Evolutionary conservation across 2,329 filamentous ascomycete species (phyloP).

Genomic region (Colletotrichum salicis): DNA sequence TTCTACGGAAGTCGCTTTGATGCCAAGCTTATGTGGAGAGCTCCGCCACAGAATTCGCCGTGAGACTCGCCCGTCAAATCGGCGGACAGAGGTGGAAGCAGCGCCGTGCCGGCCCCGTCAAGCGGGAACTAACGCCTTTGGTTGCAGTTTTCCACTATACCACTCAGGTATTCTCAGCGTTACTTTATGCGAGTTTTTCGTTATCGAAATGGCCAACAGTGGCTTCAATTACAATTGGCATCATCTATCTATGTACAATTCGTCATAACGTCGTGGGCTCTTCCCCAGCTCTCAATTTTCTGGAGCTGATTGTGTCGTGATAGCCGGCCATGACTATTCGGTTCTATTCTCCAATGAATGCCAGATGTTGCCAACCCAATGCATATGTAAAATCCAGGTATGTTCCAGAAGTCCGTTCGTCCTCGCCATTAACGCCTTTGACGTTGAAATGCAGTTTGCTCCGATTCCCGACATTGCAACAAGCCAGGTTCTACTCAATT

Average conservation of each 20-base stretch:
- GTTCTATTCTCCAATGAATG: slow-evolving; percentile 11
- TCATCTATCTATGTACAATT: slow-evolving; percentile 25
- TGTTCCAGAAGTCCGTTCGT: slow-evolving; percentile 19
- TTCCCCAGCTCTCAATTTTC: background rate
- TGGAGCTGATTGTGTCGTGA: slow-evolving; percentile 4
- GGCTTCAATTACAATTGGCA: slow-evolving; percentile 8
- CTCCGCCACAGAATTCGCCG: background rate
- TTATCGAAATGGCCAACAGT: background rate
- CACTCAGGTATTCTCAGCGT: background rate
- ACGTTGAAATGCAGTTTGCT: background rate
- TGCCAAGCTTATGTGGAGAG: background rate
- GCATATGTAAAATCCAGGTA: slow-evolving; percentile 29
- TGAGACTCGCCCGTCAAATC: background rate
- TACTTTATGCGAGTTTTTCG: background rate
- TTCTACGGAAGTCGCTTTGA: background rate
- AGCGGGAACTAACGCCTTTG: background rate
- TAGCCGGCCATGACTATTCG: slow-evolving; percentile 2
- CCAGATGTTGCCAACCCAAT: slow-evolving; percentile 28
- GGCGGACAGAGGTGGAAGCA: background rate
- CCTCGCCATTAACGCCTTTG: slow-evolving; percentile 5
- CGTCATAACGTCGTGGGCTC: slow-evolving; percentile 24
- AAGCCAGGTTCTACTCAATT: slow-evolving; percentile 6
- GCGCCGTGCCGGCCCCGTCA: too few relatives aligned
- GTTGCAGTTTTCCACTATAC: too few relatives aligned
- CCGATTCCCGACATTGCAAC: background rate